Evolutionary conservation across 176 grass and related monocot species (phyloP).

Genomic region (Tillandsia leiboldiana): DNA sequence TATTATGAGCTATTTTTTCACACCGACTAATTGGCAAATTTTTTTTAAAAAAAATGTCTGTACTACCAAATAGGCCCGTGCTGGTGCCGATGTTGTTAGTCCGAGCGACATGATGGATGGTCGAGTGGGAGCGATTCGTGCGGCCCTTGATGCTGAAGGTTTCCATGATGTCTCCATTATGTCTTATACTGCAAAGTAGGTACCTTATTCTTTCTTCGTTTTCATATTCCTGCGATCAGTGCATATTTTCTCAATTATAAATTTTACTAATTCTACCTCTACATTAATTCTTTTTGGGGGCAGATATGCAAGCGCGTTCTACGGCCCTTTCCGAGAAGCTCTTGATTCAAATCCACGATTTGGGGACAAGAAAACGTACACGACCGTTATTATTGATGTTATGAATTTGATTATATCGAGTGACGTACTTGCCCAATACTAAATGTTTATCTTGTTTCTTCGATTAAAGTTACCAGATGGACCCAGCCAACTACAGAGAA

Average conservation of each 20-base stretch:
- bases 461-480: conserved; percentile 85
- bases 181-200: conserved; percentile 96
- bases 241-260: not conserved
- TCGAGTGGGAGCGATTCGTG: conserved; percentile 72
- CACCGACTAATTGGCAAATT: not conserved
- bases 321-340: conserved; percentile 93
- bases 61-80: conserved; percentile 53
- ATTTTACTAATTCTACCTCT: conserved; percentile 6
- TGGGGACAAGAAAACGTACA: conserved; percentile 99
- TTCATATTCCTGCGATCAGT: not conserved
- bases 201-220: conserved; percentile 7
- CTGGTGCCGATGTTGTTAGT: conserved; percentile 92
- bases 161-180: conserved; percentile 95
- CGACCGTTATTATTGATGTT: conserved; percentile 1
- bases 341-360: conserved; percentile 96
- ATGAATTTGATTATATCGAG: conserved; percentile 8
- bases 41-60: not conserved
- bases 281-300: conserved; percentile 9
- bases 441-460: conserved; percentile 12
- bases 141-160: conserved; percentile 89
- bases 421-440: conserved; percentile 20
- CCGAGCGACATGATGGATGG: conserved; percentile 99
- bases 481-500: conserved; percentile 94
- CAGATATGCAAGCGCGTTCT: conserved; percentile 97
- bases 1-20: not conserved